phyloP scores from a whole-genome alignment of 306 rosid genomes.

The Urtica urens region DNA sequence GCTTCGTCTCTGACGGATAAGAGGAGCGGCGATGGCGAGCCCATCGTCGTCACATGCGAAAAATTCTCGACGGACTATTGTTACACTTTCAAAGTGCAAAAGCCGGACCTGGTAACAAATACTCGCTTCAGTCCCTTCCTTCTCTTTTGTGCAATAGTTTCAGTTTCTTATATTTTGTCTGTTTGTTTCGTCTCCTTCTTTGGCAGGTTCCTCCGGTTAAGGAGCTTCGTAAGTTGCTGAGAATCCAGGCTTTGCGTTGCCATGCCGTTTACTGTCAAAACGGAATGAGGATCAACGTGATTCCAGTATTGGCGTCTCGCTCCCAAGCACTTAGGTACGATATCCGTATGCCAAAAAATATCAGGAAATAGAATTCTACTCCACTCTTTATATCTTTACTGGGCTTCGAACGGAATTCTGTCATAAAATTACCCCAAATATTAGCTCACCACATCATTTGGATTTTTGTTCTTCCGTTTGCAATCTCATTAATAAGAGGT shows the following conservation, averaged over 20 bases:
- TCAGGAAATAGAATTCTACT: too few species aligned
- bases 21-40: slow-evolving; percentile 37
- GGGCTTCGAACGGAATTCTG: too few species aligned
- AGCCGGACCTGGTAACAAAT: slow-evolving; percentile 57
- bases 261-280: slow-evolving; percentile 87
- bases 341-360: not conserved
- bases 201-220: slow-evolving; percentile 69
- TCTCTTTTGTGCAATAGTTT: slow-evolving; percentile 5
- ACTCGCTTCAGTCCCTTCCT: slow-evolving; percentile 7
- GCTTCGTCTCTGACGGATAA: slow-evolving; percentile 50
- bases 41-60: slow-evolving; percentile 56
- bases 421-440: too few species aligned
- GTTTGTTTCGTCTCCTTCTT: not conserved
- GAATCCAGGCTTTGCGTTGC: slow-evolving; percentile 97
- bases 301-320: slow-evolving; percentile 96
- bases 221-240: slow-evolving; percentile 73
- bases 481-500: too few species aligned
- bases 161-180: not conserved
- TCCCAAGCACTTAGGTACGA: slow-evolving; percentile 92
- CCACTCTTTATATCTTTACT: too few species aligned
- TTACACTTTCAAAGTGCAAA: slow-evolving; percentile 67
- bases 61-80: slow-evolving; percentile 91
- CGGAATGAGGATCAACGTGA: slow-evolving; percentile 72
- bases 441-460: too few species aligned
- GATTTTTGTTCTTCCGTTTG: too few species aligned